phyloP scores from a whole-genome alignment of 2,329 filamentous ascomycete genomes.

The Aureobasidium sp. region DNA sequence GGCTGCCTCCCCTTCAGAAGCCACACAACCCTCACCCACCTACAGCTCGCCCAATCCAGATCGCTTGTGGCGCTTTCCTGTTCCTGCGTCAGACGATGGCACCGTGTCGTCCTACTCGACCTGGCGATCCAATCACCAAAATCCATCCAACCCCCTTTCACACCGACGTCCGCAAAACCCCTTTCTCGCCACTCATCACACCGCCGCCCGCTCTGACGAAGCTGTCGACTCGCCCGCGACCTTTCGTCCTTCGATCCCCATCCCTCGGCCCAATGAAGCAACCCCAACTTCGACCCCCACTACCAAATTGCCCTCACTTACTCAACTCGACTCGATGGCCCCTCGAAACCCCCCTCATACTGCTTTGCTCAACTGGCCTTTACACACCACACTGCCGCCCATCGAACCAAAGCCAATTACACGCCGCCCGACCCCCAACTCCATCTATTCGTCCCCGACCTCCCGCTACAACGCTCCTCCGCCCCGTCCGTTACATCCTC shows the following conservation, averaged over 20 bases:
- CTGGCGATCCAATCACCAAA: not conserved
- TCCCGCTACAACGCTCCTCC: not conserved
- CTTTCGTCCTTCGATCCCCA: not conserved
- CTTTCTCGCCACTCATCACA: not conserved
- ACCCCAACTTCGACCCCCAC: not conserved
- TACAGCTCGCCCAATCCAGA: not conserved
- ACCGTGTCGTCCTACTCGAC: not conserved
- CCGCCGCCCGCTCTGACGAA: not conserved
- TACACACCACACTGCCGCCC: slow-evolving; percentile 13
- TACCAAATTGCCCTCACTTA: not conserved
- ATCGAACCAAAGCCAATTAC: not conserved
- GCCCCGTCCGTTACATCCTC: not conserved
- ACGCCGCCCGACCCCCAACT: not conserved
- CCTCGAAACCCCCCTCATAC: not conserved
- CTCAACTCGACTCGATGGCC: not conserved
- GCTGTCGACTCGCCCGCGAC: not conserved
- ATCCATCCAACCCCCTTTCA: not conserved
- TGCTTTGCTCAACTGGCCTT: slow-evolving; percentile 10
- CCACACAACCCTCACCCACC: not conserved
- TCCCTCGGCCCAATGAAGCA: not conserved
- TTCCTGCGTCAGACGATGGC: not conserved
- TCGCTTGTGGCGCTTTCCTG: not conserved
- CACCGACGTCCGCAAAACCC: not conserved
- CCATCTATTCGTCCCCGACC: not conserved
- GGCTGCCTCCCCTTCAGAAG: not conserved